Evolutionary conservation across 352 stramenopile species (phyloP).

Genomic region (Globisporangium ultimum): DNA sequence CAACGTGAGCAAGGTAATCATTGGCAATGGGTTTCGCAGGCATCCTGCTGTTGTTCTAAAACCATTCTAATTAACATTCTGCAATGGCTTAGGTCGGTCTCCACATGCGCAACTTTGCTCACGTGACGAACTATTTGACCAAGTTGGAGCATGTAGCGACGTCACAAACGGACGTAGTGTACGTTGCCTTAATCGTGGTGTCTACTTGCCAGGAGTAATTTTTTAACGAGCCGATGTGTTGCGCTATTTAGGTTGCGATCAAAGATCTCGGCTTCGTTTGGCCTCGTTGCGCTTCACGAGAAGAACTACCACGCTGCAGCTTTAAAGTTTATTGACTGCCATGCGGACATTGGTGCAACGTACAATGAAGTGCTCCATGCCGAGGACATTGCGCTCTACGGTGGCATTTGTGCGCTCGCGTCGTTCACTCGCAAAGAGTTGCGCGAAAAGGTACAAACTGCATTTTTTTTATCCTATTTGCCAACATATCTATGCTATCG

Average conservation of each 20-base stretch:
- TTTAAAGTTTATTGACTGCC: conserved; percentile 79
- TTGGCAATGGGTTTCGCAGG: background rate
- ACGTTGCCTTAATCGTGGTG: conserved; percentile 9
- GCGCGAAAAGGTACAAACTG: conserved; percentile 49
- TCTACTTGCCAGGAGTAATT: conserved; percentile 1
- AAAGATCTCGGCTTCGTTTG: conserved; percentile 77
- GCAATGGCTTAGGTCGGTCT: conserved; percentile 42
- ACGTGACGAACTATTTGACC: conserved; percentile 85
- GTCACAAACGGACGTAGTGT: conserved; percentile 71
- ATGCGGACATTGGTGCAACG: conserved; percentile 70
- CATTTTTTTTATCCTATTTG: too few species aligned
- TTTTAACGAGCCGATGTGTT: background rate
- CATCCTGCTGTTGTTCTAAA: background rate
- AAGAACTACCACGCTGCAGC: conserved; percentile 79
- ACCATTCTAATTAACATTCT: background rate
- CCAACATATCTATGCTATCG: background rate
- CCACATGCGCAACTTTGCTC: conserved; percentile 83
- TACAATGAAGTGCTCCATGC: conserved; percentile 84
- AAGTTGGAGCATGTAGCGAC: conserved; percentile 81
- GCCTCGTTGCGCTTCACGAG: conserved; percentile 73
- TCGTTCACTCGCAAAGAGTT: conserved; percentile 83
- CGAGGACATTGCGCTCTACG: conserved; percentile 86
- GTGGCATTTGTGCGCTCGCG: conserved; percentile 80
- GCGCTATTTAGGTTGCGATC: conserved; percentile 58
- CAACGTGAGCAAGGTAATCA: conserved; percentile 81